Conservation (phyloP, 108 stramenopile genomes). For the Nannochloropsis gaditana region DNA sequence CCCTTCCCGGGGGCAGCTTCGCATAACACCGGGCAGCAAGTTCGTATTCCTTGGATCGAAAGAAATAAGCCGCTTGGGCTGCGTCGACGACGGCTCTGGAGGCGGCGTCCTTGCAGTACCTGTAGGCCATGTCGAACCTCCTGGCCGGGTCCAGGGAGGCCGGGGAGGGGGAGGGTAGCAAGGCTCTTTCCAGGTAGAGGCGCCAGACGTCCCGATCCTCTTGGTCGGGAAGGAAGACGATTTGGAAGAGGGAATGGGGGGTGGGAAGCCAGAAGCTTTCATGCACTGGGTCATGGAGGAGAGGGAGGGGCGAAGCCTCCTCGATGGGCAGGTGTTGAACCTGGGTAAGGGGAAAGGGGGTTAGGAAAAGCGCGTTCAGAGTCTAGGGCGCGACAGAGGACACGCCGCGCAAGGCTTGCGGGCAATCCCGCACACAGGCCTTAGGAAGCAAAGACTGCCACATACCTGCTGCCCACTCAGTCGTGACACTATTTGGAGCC, state of each 20-base stretch:
- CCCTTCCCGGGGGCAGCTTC: neutral
- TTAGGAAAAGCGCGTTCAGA: neutral
- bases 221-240: slow-evolving; percentile 18
- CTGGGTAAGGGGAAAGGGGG: neutral
- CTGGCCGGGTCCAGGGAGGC: slow-evolving; percentile 14
- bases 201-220: slow-evolving; percentile 44
- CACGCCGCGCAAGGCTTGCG: too few species aligned
- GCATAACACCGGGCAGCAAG: neutral
- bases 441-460: neutral
- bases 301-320: slow-evolving; percentile 18
- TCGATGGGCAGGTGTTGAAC: slow-evolving; percentile 29
- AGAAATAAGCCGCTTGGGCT: neutral
- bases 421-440: too few species aligned
- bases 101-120: slow-evolving; percentile 33
- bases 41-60: neutral
- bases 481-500: neutral
- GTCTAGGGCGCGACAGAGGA: neutral
- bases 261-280: neutral
- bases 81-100: slow-evolving; percentile 17
- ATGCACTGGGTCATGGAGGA: slow-evolving; percentile 31
- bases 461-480: neutral
- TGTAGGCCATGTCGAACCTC: slow-evolving; percentile 29
- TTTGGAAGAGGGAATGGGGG: neutral
- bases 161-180: neutral
- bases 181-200: slow-evolving; percentile 40